Evolutionary conservation across 78 protist genomes (phyloP), one percentile per base, ranked within the genome.

Genomic region (Diacronema lutheri): DNA sequence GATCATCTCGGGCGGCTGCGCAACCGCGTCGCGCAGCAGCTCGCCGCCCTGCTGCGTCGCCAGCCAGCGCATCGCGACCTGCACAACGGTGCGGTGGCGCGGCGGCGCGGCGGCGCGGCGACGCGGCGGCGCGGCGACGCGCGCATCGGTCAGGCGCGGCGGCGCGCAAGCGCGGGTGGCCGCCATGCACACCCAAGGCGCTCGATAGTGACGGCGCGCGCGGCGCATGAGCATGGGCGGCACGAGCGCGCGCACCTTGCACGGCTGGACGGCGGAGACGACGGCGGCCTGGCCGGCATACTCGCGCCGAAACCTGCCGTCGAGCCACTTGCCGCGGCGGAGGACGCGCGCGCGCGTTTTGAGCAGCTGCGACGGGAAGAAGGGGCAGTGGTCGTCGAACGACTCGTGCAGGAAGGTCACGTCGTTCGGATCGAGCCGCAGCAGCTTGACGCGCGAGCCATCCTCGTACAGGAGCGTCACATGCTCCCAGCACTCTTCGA

Each of bases 321-420:
- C 23, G 31, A 26, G 12, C 79, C 79, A 71, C 57, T 71, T 71
- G 56, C 58, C 79, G 57, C 79, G 79, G 26, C 79, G 79, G 26
- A 71, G 79, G 23, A 33, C 23, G 14, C 41, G 58, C 6, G n/a
- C 25, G 19, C 33, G 14, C 37, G 37, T 58, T 23, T 37, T 16
- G 37, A 71, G 58, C 37, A 4, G 12, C 79, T 41, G 41, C 79
- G 58, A 38, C 37, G 79, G 79, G 55, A 35, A 71, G 57, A 71
- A 71, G 58, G 55, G 41, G n/a, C 50, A 38, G 35, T 71, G 58
- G 58, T 71, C 79, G 57, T 71, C 79, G 55, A 71, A 38, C 37
- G 79, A 16, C 11, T 57, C 21, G 13, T n/a, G 41, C 50, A 25
- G 58, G 20, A 41, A 35, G 58, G 14, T 10, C 12, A 71, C 58